A percentile compares a stretch with the other conserved stretches of the same genome.
These are phyloP conservation scores for Maudiozyma turicensis DNA, from an alignment of 805 yeast genomes.

Conservation along the genomic window DNA sequence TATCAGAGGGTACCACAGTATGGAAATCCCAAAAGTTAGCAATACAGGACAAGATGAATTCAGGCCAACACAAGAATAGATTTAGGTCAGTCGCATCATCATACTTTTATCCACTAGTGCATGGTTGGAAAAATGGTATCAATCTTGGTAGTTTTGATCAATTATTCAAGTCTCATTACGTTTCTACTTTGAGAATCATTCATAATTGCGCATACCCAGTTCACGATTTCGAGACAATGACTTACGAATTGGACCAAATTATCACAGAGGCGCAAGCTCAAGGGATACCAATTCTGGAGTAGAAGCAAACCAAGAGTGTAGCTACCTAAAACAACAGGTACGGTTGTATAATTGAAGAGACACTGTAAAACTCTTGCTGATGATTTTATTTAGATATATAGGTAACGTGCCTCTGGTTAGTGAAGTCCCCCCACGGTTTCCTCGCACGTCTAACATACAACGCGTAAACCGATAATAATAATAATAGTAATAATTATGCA, in stretches of 20 bases:
- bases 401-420: too few relatives aligned
- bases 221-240: slow-evolving; percentile 31
- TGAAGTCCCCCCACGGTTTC: too few relatives aligned
- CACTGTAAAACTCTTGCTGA: too few relatives aligned
- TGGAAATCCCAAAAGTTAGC: slow-evolving; percentile 31
- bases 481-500: too few relatives aligned
- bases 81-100: slow-evolving; percentile 32
- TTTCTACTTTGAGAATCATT: slow-evolving; percentile 38
- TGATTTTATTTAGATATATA: too few relatives aligned
- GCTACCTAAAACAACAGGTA: too few relatives aligned
- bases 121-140: slow-evolving; percentile 46
- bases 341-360: too few relatives aligned
- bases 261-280: slow-evolving; percentile 17
- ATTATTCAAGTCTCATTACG: slow-evolving; percentile 41
- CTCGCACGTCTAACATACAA: too few relatives aligned
- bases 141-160: slow-evolving; percentile 45
- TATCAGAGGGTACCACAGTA: slow-evolving; percentile 4
- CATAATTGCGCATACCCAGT: slow-evolving; percentile 41
- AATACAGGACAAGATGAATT: background rate
- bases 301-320: background rate
- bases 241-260: slow-evolving; percentile 22
- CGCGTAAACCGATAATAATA: too few relatives aligned
- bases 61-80: slow-evolving; percentile 12
- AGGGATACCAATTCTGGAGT: slow-evolving; percentile 8
- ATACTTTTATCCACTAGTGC: slow-evolving; percentile 45